These are phyloP conservation scores for Psilocybe cyanescens DNA, from an alignment of 768 basidiomycete species.

Conservation along the genomic window DNA sequence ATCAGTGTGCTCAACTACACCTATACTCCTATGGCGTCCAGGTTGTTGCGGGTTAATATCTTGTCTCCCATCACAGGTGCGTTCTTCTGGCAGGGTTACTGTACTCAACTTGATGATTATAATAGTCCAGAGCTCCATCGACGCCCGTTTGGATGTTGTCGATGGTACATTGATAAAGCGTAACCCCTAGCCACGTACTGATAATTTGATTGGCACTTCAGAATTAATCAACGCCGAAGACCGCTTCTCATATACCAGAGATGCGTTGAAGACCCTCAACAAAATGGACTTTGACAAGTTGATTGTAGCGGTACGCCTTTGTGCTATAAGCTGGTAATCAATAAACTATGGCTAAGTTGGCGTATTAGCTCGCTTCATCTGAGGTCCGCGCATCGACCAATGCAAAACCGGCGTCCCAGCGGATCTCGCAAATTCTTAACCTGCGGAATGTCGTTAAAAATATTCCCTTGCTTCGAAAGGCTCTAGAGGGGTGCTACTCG, in stretches of 20 bases:
- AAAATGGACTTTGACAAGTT: slow-evolving; percentile 91
- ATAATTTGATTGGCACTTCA: slow-evolving; percentile 28
- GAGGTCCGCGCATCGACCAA: slow-evolving; percentile 57
- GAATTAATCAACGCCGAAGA: slow-evolving; percentile 83
- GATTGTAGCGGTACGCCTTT: slow-evolving; percentile 59
- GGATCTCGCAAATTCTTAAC: slow-evolving; percentile 80
- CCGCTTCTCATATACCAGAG: slow-evolving; percentile 65
- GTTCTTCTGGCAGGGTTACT: slow-evolving; percentile 4
- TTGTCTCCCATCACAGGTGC: slow-evolving; percentile 81
- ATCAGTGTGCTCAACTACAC: slow-evolving; percentile 78
- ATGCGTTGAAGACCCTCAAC: slow-evolving; percentile 71
- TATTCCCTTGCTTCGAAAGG: slow-evolving; percentile 64
- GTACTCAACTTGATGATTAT: slow-evolving; percentile 6
- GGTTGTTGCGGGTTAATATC: slow-evolving; percentile 79
- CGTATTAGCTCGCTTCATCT: slow-evolving; percentile 61
- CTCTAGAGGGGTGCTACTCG: slow-evolving; percentile 60
- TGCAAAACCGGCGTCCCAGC: slow-evolving; percentile 66
- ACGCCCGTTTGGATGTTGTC: slow-evolving; percentile 85
- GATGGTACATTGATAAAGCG: slow-evolving; percentile 53
- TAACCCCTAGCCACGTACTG: not conserved
- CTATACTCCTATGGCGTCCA: slow-evolving; percentile 87
- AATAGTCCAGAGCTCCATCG: slow-evolving; percentile 63
- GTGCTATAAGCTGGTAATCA: not conserved
- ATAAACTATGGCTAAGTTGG: not conserved
- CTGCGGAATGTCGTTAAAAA: slow-evolving; percentile 74